Conservation (phyloP, 164 flowering plant genomes). For the Protea cynaroides region DNA sequence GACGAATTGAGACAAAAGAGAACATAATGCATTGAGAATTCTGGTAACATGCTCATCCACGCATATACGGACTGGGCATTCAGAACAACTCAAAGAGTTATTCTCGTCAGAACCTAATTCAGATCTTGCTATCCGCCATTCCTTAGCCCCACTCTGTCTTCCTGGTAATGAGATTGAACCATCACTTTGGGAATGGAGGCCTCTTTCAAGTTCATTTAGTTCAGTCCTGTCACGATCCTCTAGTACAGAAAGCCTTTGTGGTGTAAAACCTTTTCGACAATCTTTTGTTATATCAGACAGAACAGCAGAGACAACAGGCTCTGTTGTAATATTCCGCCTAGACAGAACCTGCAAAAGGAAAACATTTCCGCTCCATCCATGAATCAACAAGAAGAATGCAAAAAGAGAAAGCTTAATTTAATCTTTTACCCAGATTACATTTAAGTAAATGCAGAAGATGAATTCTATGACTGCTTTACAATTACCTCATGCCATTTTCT, state of each 20-base stretch:
- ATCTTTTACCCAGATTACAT: too few species aligned
- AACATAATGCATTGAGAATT: constrained; percentile 54
- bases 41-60: constrained; percentile 74
- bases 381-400: not conserved
- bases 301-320: constrained; percentile 37
- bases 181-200: constrained; percentile 40
- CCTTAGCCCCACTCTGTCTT: constrained; percentile 86
- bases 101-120: constrained; percentile 51
- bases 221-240: constrained; percentile 60
- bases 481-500: constrained; percentile 95
- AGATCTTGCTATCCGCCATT: constrained; percentile 80
- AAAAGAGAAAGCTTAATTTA: not conserved
- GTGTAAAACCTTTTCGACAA: constrained; percentile 38
- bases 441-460: not conserved
- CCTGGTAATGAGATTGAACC: constrained; percentile 67
- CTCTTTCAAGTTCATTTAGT: constrained; percentile 49
- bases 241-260: constrained; percentile 41
- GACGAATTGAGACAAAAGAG: constrained; percentile 38
- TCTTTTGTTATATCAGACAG: constrained; percentile 58
- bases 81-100: constrained; percentile 43
- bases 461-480: not conserved
- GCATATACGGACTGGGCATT: constrained; percentile 75
- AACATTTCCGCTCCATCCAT: not conserved
- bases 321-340: constrained; percentile 59
- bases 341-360: constrained; percentile 55